Percentiles rank a stretch among this genome's conserved stretches.
Conservation (phyloP, 2,329 filamentous ascomycete genomes). For the Scleromitrula shiraiana region DNA sequence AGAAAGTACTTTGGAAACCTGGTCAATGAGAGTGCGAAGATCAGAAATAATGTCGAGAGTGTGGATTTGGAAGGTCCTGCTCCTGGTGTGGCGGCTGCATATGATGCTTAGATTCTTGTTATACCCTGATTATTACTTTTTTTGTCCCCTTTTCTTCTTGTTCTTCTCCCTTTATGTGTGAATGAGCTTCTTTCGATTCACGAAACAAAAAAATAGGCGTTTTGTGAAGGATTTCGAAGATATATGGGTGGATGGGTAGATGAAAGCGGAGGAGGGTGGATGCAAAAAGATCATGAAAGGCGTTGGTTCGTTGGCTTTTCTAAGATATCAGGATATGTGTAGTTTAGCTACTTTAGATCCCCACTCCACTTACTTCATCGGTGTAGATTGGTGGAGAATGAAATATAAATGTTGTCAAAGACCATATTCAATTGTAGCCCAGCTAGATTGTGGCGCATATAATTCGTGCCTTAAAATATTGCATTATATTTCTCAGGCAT, state of each 20-base stretch:
- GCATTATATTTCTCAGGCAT: not conserved
- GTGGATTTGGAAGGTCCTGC: conserved; percentile 30
- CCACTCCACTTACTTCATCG: conserved; percentile 3
- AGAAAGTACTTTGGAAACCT: conserved; percentile 86
- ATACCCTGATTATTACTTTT: conserved; percentile 9
- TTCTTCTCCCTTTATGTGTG: conserved; percentile 2
- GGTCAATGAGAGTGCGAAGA: conserved; percentile 53
- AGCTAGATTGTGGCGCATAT: too few relatives aligned
- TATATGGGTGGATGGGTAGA: not conserved
- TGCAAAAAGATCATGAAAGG: conserved; percentile 6
- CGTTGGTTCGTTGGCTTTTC: conserved; percentile 3
- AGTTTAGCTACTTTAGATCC: conserved; percentile 2
- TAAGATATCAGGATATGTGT: conserved; percentile 1
- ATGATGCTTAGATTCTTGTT: conserved; percentile 21
- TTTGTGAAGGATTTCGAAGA: not conserved
- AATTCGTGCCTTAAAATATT: too few relatives aligned
- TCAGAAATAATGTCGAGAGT: conserved; percentile 34
- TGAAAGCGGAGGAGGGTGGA: not conserved
- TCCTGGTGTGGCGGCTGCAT: conserved; percentile 28
- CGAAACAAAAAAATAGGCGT: conserved; percentile 3
- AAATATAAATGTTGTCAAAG: too few relatives aligned
- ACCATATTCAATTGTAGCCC: too few relatives aligned
- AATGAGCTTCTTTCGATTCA: not conserved
- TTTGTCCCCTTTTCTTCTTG: too few relatives aligned
- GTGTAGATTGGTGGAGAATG: too few relatives aligned